Percentiles rank a stretch among this genome's conserved stretches.
phyloP scores from a whole-genome alignment of 1,284 basidiomycete species.

The Sporisorium sorghi region DNA sequence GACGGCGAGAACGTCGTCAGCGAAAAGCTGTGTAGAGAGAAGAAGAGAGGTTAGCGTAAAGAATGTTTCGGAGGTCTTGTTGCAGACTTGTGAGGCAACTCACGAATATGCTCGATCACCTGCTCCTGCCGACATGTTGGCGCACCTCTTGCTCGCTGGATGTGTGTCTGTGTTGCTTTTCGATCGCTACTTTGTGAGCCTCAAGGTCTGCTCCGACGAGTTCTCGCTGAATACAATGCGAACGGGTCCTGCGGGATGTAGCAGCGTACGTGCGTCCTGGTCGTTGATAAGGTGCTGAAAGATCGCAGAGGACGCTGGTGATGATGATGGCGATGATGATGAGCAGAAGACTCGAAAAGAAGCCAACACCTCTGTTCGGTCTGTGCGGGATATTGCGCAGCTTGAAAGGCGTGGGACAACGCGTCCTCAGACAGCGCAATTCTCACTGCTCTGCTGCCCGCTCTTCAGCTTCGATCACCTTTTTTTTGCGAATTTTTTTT shows the following conservation, averaged over 20 bases:
- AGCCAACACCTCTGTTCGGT: slow-evolving; percentile 24
- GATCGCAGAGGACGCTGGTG: neutral
- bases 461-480: slow-evolving; percentile 6
- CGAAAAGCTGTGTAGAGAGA: slow-evolving; percentile 81
- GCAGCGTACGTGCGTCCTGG: no score
- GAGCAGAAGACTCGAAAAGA: slow-evolving; percentile 1
- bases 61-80: neutral
- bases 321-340: slow-evolving; percentile 3
- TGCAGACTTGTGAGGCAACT: slow-evolving; percentile 7
- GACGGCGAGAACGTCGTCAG: slow-evolving; percentile 98
- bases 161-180: neutral
- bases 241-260: no score
- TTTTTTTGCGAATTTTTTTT: neutral
- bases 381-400: neutral
- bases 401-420: slow-evolving; percentile 24
- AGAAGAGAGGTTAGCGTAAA: neutral
- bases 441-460: neutral
- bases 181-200: neutral
- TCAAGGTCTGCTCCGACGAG: neutral
- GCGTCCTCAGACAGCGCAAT: slow-evolving; percentile 25
- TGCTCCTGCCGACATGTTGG: slow-evolving; percentile 64
- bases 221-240: no score
- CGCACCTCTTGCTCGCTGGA: neutral
- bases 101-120: slow-evolving; percentile 66
- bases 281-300: neutral